Evolutionary conservation across 805 yeast genomes (phyloP), one percentile per base, ranked within the genome.

Genomic region (Cyberlindnera nakhonratchasimensis): DNA sequence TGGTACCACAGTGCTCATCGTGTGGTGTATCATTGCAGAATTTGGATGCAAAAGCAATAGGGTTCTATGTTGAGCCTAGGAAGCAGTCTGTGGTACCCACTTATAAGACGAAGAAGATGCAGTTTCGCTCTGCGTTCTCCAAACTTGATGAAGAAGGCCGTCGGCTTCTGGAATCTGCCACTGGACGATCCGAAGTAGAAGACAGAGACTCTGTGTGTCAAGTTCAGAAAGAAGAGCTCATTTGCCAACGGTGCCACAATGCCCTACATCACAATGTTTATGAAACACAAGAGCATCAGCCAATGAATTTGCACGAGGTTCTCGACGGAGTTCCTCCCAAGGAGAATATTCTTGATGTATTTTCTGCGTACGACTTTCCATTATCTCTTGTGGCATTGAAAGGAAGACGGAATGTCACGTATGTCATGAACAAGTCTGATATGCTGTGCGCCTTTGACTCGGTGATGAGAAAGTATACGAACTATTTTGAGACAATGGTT

Each of bases 281-380:
- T 50, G 57, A 65, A 14, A 18, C 55, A 0, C 53, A 59, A 1
- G 68, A 72, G 12, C 69, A 65, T 18, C 57, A 58, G 26, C 57
- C 57, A 8, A 49, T 58, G 36, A 50, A 66, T 2, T 51, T 61
- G 3, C 53, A 58, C 2, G 59, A 63, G 5, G 60, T 72, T 2
- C 39, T 67, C 42, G 49, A 52, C 5, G 37, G 42, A 3, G 50
- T 67, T 18, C 87, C 80, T 3, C 54, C 52, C 4, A 51, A 61
- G 24, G 72, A 77, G 4, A 69, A 70, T 8, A 51, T 83, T 1
- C 71, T 82, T 3, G 80, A 83, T 54, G 77, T 85, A 2, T 66
- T 82, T 9, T 80, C 84, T 26, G 79, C 84, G 1, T 59, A 72
- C 12, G 95, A 86, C 50, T 86, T 86, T 55, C 96, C 96, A 1